Conservation (phyloP, 1,284 basidiomycete genomes). For the Lignosus rhinocerotis region DNA sequence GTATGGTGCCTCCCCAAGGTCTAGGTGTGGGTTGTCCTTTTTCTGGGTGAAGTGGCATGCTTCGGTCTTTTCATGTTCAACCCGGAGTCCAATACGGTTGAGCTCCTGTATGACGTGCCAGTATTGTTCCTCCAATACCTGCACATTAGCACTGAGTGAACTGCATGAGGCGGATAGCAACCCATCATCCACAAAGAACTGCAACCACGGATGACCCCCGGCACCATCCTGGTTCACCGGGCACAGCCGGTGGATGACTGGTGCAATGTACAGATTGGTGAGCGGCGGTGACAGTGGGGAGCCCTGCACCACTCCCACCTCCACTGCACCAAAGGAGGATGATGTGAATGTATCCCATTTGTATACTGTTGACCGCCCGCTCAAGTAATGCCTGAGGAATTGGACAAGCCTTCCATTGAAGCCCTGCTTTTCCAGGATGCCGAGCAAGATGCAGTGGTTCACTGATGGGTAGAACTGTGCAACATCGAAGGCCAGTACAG, state of each 20-base stretch:
- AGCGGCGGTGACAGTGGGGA: neutral
- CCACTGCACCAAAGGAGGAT: neutral
- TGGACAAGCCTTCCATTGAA: neutral
- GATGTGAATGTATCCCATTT: neutral
- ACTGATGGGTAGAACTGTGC: too few relatives aligned
- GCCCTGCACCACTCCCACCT: neutral
- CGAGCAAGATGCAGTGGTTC: neutral
- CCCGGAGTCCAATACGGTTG: too few relatives aligned
- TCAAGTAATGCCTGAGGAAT: too few relatives aligned
- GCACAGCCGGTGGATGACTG: neutral
- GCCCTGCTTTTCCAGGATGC: neutral
- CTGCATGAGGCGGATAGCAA: neutral
- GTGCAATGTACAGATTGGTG: neutral
- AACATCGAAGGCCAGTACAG: too few relatives aligned
- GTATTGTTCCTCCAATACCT: neutral
- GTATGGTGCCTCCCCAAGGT: too few relatives aligned
- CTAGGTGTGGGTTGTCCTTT: too few relatives aligned
- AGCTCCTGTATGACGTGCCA: too few relatives aligned
- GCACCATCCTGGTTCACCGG: neutral
- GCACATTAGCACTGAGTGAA: neutral
- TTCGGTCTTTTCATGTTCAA: too few relatives aligned
- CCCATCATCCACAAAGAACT: conserved; percentile 2
- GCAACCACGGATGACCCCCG: neutral
- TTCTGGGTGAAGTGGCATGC: too few relatives aligned
- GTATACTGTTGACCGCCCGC: neutral